Conservation (phyloP, 1,284 basidiomycete genomes). For the Ustilago xerochloae region DNA sequence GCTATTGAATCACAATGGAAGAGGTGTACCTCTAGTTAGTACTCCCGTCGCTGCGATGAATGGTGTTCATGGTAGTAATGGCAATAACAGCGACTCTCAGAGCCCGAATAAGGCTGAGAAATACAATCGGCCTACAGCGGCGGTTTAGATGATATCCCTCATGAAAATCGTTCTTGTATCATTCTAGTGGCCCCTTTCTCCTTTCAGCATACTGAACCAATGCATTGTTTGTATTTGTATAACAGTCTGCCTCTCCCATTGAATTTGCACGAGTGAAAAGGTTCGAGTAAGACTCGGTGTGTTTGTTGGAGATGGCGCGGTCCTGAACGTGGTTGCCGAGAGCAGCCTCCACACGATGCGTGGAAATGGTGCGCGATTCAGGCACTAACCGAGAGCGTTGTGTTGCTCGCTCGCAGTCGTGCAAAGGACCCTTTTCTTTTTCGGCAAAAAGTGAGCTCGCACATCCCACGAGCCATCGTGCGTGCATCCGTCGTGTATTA, state of each 20-base stretch:
- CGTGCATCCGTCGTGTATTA: too few species aligned
- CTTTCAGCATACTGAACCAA: neutral
- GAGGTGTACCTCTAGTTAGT: conserved; percentile 40
- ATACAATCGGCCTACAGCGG: conserved; percentile 40
- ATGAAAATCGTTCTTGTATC: too few species aligned
- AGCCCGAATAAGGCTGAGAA: conserved; percentile 36
- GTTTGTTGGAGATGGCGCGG: too few species aligned
- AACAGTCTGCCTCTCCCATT: neutral
- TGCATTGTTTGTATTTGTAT: conserved; percentile 1
- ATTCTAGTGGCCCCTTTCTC: neutral
- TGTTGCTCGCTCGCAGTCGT: neutral
- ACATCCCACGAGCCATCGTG: neutral
- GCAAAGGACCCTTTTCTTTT: neutral
- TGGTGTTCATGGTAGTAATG: conserved; percentile 1
- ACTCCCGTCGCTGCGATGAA: conserved; percentile 2
- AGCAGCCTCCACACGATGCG: neutral
- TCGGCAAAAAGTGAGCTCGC: conserved; percentile 1
- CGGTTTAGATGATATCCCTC: too few species aligned
- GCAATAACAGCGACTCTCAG: conserved; percentile 9
- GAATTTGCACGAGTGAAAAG: too few species aligned
- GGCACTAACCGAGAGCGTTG: conserved; percentile 1
- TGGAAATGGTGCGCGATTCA: neutral
- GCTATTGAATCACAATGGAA: conserved; percentile 36
- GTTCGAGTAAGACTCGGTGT: too few species aligned
- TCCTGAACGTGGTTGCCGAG: neutral